Conservation (phyloP, 176 grass and related monocot species). For the Puccinellia tenuiflora region DNA sequence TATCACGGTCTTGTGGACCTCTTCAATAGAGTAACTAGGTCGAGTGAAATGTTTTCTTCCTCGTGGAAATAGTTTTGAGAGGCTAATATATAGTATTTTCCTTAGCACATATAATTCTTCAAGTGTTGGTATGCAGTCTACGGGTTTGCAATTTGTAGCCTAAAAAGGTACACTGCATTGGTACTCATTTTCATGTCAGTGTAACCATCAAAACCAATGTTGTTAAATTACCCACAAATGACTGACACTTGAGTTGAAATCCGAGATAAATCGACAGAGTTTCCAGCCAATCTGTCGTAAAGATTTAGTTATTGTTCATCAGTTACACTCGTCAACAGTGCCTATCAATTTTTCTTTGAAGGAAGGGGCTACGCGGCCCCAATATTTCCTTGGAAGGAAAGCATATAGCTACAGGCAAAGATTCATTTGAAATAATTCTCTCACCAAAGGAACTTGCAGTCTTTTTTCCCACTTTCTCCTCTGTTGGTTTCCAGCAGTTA, state of each 20-base stretch:
- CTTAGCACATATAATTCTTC: neutral
- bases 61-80: slow-evolving; percentile 32
- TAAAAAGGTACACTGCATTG: neutral
- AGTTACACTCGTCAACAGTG: too few species aligned
- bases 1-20: slow-evolving; percentile 16
- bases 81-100: slow-evolving; percentile 17
- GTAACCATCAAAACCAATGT: neutral
- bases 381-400: too few species aligned
- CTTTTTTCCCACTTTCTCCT: too few species aligned
- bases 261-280: neutral
- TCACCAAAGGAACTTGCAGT: too few species aligned
- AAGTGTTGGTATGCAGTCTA: neutral
- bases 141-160: neutral
- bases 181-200: neutral
- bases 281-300: neutral
- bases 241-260: neutral
- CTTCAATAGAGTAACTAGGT: neutral
- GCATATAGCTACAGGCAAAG: too few species aligned
- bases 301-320: neutral
- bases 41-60: neutral
- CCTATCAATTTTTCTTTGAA: too few species aligned
- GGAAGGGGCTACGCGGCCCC: too few species aligned
- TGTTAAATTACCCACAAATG: neutral
- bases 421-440: too few species aligned
- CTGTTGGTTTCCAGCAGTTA: too few species aligned